Evolutionary conservation across 768 basidiomycete genomes (phyloP).

Genomic region (Paxillus rubicundulus): DNA sequence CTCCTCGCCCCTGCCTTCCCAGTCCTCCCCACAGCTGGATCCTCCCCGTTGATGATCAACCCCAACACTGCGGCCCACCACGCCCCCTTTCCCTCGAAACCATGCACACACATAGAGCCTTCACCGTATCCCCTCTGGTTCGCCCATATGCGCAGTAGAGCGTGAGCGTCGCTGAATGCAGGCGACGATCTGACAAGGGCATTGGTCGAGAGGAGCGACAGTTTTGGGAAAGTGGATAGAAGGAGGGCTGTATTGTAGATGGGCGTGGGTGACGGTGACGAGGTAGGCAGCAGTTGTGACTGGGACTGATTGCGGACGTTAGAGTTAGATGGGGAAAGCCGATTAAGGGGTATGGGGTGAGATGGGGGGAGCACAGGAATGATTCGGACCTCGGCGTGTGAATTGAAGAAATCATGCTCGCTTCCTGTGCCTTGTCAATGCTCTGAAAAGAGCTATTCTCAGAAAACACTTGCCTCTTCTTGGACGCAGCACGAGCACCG

Average conservation of each 20-base stretch:
- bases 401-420: conserved; percentile 62
- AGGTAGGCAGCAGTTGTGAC: conserved; percentile 3
- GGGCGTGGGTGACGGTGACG: conserved; percentile 55
- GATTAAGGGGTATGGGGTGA: conserved; percentile 63
- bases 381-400: conserved; percentile 70
- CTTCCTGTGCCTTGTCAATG: conserved; percentile 38
- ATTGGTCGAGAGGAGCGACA: conserved; percentile 42
- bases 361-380: conserved; percentile 60
- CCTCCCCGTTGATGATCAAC: conserved; percentile 66
- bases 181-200: conserved; percentile 51
- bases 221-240: conserved; percentile 34
- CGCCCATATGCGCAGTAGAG: conserved; percentile 87
- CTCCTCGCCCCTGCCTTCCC: conserved; percentile 40
- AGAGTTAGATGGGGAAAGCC: conserved; percentile 71
- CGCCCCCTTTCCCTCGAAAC: conserved; percentile 65
- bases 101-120: conserved; percentile 57
- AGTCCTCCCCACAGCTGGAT: conserved; percentile 34
- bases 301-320: conserved; percentile 51
- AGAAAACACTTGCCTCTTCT: conserved; percentile 43
- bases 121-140: conserved; percentile 77
- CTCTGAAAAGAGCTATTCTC: conserved; percentile 24
- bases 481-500: conserved; percentile 60
- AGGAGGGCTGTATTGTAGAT: conserved; percentile 78
- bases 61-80: conserved; percentile 70
- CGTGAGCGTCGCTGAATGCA: conserved; percentile 69